These are phyloP conservation scores for Termitomyces sp. DNA, from an alignment of 1,284 basidiomycete genomes.

Conservation along the genomic window DNA sequence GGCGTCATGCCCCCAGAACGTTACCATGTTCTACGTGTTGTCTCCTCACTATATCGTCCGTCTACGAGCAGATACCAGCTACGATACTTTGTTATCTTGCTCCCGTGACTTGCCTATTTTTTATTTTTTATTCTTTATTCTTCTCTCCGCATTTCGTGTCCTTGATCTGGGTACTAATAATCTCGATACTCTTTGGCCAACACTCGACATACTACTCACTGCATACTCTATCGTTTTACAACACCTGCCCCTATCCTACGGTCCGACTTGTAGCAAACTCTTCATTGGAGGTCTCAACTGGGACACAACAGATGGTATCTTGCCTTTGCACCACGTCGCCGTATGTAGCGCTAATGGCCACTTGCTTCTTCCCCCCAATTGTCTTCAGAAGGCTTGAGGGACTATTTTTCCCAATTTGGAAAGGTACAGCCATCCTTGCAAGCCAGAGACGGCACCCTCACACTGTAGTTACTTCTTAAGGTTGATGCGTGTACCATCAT, in stretches of 20 bases:
- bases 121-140: constrained; percentile 19
- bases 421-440: constrained; percentile 39
- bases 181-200: constrained; percentile 21
- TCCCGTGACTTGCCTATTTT: constrained; percentile 14
- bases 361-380: constrained; percentile 22
- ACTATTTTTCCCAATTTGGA: constrained; percentile 70
- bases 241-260: constrained; percentile 24
- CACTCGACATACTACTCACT: constrained; percentile 31
- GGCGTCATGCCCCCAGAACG: constrained; percentile 11
- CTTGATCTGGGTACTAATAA: constrained; percentile 20
- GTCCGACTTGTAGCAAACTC: constrained; percentile 79
- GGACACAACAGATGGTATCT: constrained; percentile 94
- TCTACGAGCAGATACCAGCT: constrained; percentile 28
- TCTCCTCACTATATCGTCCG: constrained; percentile 19
- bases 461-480: constrained; percentile 29
- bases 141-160: constrained; percentile 17
- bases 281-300: constrained; percentile 97
- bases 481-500: constrained; percentile 94
- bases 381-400: constrained; percentile 59
- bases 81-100: constrained; percentile 29
- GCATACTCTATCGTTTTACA: constrained; percentile 30
- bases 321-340: constrained; percentile 32
- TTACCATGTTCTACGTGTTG: constrained; percentile 15
- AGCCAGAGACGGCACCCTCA: constrained; percentile 8
- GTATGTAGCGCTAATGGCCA: constrained; percentile 37